Evolutionary conservation across 2,329 filamentous ascomycete species (phyloP), one percentile per base, ranked within the genome.

Genomic region (Chaetomiaceae sp.): DNA sequence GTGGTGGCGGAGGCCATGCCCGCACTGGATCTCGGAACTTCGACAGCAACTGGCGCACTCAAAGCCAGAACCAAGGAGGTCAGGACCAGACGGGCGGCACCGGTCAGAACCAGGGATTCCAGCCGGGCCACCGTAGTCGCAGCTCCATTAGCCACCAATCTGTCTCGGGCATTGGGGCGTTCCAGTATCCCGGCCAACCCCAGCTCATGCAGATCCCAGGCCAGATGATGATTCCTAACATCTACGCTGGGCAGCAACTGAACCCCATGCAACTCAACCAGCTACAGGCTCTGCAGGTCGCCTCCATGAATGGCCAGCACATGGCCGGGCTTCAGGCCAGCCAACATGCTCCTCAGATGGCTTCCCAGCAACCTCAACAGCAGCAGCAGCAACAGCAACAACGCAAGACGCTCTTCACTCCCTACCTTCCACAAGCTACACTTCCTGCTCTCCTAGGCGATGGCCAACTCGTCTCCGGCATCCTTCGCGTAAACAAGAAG

Each of bases 401-500:
- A 75, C 86, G 94, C 67, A 99, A 99, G 80, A 99, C 94, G 1
- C 82, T 99, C 20, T 99, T 99, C 75, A 97, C 94, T 63, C 94
- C 94, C 58, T 99, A 99, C 66, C 81, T 99, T 46, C 92, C 94
- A 14, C 94, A 99, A 70, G 92, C 92, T 6, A 95, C 87, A 54
- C 79, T 99, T 18, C 94, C 94, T 54, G 92, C 91, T 46, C 81
- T 99, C 34, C 82, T 97, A 53, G 86, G 84, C 56, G 90, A 96
- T 65, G 94, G 94, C 16, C 90, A 96, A 71, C 85, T 99, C 53
- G 94, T 99, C 50, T 92, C 92, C 57, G 94, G 94, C 75, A 90
- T 96, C 62, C 86, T 99, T 48, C 89, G 94, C 56, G 94, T 99
- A 61, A 99, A 99, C 82, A 99, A 97, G 79, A 99, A 99, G 80